Evolutionary conservation across 495 filamentous ascomycete species (phyloP).

Genomic region (Daldinia grandis): DNA sequence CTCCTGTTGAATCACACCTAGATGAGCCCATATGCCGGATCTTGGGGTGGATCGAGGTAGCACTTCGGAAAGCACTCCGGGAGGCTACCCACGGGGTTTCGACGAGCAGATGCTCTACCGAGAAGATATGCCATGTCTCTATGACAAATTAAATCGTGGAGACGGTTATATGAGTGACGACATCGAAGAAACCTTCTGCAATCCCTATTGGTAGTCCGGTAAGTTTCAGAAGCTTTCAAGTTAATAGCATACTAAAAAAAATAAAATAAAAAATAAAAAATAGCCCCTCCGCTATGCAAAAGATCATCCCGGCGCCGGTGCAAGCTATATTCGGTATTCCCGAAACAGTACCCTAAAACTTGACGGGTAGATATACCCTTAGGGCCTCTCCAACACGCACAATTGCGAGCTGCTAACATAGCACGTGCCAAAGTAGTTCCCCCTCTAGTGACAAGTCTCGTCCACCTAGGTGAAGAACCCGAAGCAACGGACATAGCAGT

Average conservation of each 20-base stretch:
- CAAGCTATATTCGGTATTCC: not conserved
- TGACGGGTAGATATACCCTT: not conserved
- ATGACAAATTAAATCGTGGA: not conserved
- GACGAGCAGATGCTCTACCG: not conserved
- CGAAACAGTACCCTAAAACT: not conserved
- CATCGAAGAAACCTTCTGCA: not conserved
- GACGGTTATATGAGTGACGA: not conserved
- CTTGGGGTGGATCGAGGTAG: slow-evolving; percentile 17
- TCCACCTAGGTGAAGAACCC: not conserved
- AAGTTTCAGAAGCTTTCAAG: not conserved
- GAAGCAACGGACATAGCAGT: not conserved
- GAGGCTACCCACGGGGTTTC: not conserved
- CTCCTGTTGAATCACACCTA: slow-evolving; percentile 8
- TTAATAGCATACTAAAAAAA: not conserved
- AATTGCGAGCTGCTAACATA: not conserved
- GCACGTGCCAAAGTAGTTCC: not conserved
- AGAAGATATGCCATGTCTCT: not conserved
- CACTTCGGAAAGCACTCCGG: slow-evolving; percentile 17
- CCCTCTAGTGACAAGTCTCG: not conserved
- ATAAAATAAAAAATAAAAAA: no score
- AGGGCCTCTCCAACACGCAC: not conserved
- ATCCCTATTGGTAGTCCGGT: not conserved
- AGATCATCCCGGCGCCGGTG: not conserved
- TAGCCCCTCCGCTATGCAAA: not conserved
- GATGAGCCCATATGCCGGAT: slow-evolving; percentile 13